A percentile compares a stretch with the other conserved stretches of the same genome.
These are phyloP conservation scores for Tricholoma furcatifolium DNA, from an alignment of 768 basidiomycete species.

Conservation along the genomic window DNA sequence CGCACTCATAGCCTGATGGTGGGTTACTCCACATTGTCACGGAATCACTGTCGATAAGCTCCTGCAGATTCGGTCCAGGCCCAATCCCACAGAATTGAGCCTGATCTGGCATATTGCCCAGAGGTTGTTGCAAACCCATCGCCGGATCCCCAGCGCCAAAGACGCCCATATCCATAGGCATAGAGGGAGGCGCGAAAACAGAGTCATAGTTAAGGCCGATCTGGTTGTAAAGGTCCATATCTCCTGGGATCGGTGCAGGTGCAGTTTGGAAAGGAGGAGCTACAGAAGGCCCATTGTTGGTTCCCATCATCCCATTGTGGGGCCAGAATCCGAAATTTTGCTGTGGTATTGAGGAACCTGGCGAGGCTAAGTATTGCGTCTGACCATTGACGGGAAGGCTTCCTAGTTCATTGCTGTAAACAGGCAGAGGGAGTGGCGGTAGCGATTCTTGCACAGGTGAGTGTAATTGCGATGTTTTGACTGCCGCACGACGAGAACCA, in stretches of 20 bases:
- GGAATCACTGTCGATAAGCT: constrained; percentile 44
- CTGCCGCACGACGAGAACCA: constrained; percentile 33
- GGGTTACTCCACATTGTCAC: constrained; percentile 70
- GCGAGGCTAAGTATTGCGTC: background rate
- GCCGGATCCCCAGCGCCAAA: background rate
- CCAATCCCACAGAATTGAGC: background rate
- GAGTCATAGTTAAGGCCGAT: constrained; percentile 15
- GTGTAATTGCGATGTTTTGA: background rate
- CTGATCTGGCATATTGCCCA: background rate
- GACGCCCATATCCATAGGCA: background rate
- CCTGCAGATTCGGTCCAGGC: constrained; percentile 11
- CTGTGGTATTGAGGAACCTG: background rate
- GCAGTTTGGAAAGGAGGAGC: background rate
- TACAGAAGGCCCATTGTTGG: background rate
- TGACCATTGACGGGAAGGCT: constrained; percentile 44
- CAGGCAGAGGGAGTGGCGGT: constrained; percentile 37
- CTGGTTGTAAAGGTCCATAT: constrained; percentile 25
- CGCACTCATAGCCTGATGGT: constrained; percentile 67
- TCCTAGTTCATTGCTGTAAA: constrained; percentile 63
- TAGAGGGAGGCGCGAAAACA: background rate
- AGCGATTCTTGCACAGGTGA: background rate
- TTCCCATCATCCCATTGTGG: background rate
- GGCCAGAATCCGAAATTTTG: constrained; percentile 8
- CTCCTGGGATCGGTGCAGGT: constrained; percentile 16
- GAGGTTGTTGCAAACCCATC: background rate